Evolutionary conservation across 2,329 filamentous ascomycete genomes (phyloP), one percentile per base, ranked within the genome.

Genomic region (Ophiocordyceps camponoti-saundersi): DNA sequence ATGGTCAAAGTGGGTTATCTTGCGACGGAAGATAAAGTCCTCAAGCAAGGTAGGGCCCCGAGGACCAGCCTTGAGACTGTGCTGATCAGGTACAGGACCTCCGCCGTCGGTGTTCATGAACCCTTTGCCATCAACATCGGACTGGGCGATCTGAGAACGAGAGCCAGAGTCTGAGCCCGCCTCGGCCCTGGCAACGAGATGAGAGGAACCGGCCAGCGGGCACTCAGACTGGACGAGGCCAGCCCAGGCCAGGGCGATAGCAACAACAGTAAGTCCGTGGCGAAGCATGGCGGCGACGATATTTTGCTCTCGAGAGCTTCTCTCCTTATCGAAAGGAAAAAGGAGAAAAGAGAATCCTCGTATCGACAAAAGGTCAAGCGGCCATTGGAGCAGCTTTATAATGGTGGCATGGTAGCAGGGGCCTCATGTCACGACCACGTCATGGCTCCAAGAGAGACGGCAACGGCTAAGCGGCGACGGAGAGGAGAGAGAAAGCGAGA

Each of bases 1-100:
- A 53, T 85, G 80, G 48, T 85, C 80, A 54, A 85, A 84, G 47
- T 73, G 75, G 44, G 77, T 76, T 41, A 83, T 80, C 65, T 83
- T 85, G 55, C 86, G 80, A 30, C 81, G 72, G 57, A 83, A 80
- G 51, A 82, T 78, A 45, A 82, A 84, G 57, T 86, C 82, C 55
- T 86, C 82, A 0, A 87, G 64, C 20, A 86, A 64, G 1, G 79
- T 80, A 1, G 82, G 73, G 1, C 82, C 82, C 42, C 80, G 69
- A 8, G 73, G 68, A 2, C 82, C 82, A n/a, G 73, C 80, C 54
- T 71, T 80, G 36, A 86, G 62, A 54, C 77, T 82, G 51, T 72
- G 67, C 55, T 82, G 79, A 29, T 86, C 82, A 44, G 68, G 68
- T 40, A 86, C 79, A 0, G 80, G 80, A 0, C 76, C 79, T 12